A percentile compares a stretch with the other conserved stretches of the same genome.
These are phyloP conservation scores for Phaffomyces opuntiae DNA, from an alignment of 805 yeast species.

Conservation along the genomic window DNA sequence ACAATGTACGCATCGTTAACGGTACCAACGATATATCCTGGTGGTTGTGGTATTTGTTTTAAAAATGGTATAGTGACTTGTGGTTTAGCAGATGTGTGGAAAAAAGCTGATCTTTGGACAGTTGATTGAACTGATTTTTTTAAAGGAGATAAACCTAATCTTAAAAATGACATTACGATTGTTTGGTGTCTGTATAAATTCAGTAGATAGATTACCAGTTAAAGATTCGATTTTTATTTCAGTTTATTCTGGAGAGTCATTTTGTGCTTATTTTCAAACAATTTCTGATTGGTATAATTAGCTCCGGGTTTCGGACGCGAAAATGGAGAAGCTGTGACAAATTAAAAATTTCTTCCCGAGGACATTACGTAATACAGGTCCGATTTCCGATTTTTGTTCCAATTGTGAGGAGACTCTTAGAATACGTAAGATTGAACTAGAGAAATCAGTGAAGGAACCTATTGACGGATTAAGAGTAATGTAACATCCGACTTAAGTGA, in stretches of 20 bases:
- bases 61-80: conserved; percentile 39
- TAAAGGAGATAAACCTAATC: conserved; percentile 9
- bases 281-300: conserved; percentile 7
- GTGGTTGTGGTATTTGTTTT: conserved; percentile 69
- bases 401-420: too few species aligned
- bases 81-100: conserved; percentile 24
- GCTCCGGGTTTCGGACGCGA: conserved; percentile 13
- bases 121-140: conserved; percentile 1
- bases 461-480: too few species aligned
- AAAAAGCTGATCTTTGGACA: conserved; percentile 3
- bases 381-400: too few species aligned
- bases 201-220: too few species aligned
- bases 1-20: conserved; percentile 80
- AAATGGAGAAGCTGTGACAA: conserved; percentile 5
- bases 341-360: not conserved
- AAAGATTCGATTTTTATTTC: too few species aligned
- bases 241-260: not conserved
- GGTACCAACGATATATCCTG: conserved; percentile 87
- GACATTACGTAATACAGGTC: too few species aligned
- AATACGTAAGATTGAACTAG: too few species aligned
- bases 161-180: conserved; percentile 1
- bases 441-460: too few species aligned
- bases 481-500: too few species aligned
- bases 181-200: not conserved
- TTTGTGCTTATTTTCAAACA: conserved; percentile 7